A percentile compares a stretch with the other conserved stretches of the same genome.
These are phyloP conservation scores for Xylariaceae sp. DNA, from an alignment of 2,329 filamentous ascomycete genomes.

Conservation along the genomic window DNA sequence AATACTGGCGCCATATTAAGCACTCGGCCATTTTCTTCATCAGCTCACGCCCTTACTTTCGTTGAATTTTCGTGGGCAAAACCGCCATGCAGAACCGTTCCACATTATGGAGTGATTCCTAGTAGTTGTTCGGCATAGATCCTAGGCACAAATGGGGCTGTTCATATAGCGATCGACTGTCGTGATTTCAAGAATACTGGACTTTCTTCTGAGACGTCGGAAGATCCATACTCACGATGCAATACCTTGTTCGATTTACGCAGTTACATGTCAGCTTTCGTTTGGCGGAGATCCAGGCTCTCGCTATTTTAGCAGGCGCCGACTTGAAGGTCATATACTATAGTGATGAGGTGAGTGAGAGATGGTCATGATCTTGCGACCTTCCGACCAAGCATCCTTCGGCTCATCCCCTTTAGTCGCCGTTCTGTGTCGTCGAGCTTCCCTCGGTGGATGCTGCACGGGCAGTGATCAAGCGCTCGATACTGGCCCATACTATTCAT, in stretches of 20 bases:
- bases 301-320: conserved; percentile 72
- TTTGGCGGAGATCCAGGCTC: conserved; percentile 78
- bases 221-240: conserved; percentile 51
- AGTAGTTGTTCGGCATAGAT: too few relatives aligned
- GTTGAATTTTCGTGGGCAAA: conserved; percentile 10
- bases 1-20: conserved; percentile 23
- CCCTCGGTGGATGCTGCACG: conserved; percentile 68
- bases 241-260: conserved; percentile 88
- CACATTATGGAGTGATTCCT: conserved; percentile 20
- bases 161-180: conserved; percentile 10
- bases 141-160: conserved; percentile 30
- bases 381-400: conserved; percentile 26
- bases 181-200: conserved; percentile 7
- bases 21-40: conserved; percentile 31
- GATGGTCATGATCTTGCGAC: neutral
- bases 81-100: conserved; percentile 10
- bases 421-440: conserved; percentile 80
- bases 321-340: conserved; percentile 78
- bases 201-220: neutral
- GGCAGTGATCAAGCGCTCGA: conserved; percentile 73
- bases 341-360: conserved; percentile 67
- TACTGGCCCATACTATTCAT: conserved; percentile 83
- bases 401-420: conserved; percentile 63
- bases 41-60: conserved; percentile 21
- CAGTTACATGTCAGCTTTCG: conserved; percentile 94